Evolutionary conservation across 1,139 yeast species (phyloP).

Genomic region (Geotrichum citri-aurantii): DNA sequence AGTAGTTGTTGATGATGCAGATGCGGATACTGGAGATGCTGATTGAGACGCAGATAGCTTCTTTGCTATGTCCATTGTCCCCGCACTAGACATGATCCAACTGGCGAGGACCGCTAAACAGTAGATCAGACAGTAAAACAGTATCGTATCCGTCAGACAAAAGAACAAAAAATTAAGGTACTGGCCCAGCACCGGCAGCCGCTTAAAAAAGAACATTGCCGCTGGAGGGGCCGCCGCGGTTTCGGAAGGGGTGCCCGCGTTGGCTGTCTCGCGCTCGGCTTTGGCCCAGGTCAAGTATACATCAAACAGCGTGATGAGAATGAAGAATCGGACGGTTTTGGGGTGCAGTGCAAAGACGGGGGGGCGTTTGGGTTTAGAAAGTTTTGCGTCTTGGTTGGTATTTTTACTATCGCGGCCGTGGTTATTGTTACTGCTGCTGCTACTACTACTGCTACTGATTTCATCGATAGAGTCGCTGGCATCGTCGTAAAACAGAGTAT

Average conservation of each 20-base stretch:
- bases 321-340: constrained; percentile 44
- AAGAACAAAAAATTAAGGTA: constrained; percentile 60
- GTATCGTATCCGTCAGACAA: constrained; percentile 53
- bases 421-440: not conserved
- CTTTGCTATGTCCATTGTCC: constrained; percentile 20
- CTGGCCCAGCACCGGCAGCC: constrained; percentile 49
- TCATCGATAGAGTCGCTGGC: not conserved
- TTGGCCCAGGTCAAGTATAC: constrained; percentile 90
- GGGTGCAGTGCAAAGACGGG: constrained; percentile 23
- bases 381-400: not conserved
- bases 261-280: constrained; percentile 47
- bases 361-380: not conserved
- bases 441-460: not conserved
- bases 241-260: constrained; percentile 6
- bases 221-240: not conserved
- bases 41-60: not conserved
- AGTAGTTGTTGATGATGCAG: not conserved
- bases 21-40: constrained; percentile 4
- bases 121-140: constrained; percentile 51
- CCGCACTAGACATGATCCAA: constrained; percentile 34
- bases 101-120: constrained; percentile 39
- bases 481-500: constrained; percentile 43
- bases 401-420: too few species aligned
- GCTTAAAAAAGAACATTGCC: constrained; percentile 29
- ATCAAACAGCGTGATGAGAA: constrained; percentile 73